A percentile compares a stretch with the other conserved stretches of the same genome.
Conservation (phyloP, 1,139 yeast genomes). For the Blastobotrys proliferans region DNA sequence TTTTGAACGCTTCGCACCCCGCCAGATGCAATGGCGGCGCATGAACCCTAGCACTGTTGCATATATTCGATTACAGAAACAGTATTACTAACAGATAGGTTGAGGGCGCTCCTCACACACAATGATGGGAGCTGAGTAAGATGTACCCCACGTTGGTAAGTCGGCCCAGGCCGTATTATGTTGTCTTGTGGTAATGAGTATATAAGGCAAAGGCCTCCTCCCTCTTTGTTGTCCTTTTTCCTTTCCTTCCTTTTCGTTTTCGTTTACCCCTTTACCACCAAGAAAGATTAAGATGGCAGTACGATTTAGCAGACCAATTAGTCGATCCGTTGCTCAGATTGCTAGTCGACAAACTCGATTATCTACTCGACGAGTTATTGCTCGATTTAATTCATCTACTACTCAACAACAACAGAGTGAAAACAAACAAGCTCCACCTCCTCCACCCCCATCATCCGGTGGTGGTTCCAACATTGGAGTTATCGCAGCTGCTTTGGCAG, state of each 20-base stretch:
- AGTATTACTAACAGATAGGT: no score
- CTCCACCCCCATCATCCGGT: conserved; percentile 18
- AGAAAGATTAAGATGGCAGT: conserved; percentile 3
- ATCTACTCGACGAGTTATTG: conserved; percentile 4
- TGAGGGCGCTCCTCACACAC: no score
- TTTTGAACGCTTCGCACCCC: no score
- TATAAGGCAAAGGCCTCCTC: no score
- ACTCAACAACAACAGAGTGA: conserved; percentile 5
- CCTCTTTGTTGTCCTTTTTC: conserved; percentile 4
- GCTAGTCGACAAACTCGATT: conserved; percentile 6
- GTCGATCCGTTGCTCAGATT: conserved; percentile 4
- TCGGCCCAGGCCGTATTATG: no score
- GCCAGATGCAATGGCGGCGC: no score
- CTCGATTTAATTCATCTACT: conserved; percentile 19
- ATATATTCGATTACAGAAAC: no score
- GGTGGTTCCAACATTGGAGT: conserved; percentile 12
- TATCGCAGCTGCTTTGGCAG: conserved; percentile 18
- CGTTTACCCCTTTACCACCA: not conserved
- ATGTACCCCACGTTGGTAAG: no score
- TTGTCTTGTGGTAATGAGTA: no score
- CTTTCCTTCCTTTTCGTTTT: not conserved
- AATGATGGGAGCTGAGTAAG: no score
- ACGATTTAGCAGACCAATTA: conserved; percentile 7
- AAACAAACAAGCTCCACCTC: conserved; percentile 12
- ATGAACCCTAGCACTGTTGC: no score